phyloP scores from a whole-genome alignment of 768 basidiomycete genomes.

The Tulasnella calospora region DNA sequence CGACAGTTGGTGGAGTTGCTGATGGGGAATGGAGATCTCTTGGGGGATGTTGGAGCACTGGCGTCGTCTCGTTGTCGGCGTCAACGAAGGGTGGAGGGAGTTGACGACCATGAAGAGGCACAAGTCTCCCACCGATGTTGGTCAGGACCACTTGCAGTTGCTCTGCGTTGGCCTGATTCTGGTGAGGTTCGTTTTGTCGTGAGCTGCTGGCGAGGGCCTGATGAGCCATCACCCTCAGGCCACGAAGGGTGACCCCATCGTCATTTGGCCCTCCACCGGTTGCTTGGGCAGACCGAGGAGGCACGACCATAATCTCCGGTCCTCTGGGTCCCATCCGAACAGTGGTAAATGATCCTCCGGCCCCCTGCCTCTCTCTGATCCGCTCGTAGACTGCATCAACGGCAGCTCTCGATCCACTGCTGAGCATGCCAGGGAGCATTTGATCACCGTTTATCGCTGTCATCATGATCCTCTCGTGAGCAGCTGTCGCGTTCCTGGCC shows the following conservation, averaged over 20 bases:
- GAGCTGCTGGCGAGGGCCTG: neutral
- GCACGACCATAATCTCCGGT: neutral
- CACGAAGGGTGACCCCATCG: conserved; percentile 10
- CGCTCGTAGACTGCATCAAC: too few species aligned
- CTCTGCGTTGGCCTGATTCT: neutral
- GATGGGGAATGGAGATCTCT: neutral
- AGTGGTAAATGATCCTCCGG: neutral
- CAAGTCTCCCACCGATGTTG: neutral
- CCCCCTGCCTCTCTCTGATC: neutral
- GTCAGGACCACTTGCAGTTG: neutral
- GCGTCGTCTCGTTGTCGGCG: neutral
- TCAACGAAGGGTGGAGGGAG: neutral
- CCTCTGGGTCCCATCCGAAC: neutral
- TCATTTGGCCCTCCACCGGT: neutral
- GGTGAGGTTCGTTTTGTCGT: neutral
- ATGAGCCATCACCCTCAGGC: neutral
- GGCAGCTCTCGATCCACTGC: neutral
- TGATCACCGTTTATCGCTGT: neutral
- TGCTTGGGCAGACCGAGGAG: neutral
- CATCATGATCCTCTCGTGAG: conserved; percentile 9
- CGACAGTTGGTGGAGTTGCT: neutral
- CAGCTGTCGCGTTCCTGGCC: neutral
- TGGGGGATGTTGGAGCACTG: neutral
- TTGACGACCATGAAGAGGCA: neutral
- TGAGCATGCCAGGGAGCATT: neutral